Evolutionary conservation across 768 basidiomycete species (phyloP).

Genomic region (Termitomyces sp.): DNA sequence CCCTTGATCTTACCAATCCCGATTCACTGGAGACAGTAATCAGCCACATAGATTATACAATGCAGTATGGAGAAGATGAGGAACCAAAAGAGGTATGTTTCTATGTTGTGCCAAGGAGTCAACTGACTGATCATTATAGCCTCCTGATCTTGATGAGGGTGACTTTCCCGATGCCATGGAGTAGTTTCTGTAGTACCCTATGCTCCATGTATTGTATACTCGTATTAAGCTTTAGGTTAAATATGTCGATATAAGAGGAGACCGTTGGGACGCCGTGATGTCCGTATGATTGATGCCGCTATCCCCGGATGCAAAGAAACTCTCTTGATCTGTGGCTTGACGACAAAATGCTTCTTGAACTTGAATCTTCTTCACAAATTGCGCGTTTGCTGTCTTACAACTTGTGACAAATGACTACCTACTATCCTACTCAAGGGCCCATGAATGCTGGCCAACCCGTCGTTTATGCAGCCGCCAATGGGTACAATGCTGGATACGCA

Average conservation of each 20-base stretch:
- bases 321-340: conserved; percentile 3
- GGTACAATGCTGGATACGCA: conserved; percentile 17
- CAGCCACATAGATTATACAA: conserved; percentile 95
- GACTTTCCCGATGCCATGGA: conserved; percentile 63
- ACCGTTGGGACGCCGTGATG: neutral
- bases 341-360: conserved; percentile 10
- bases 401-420: conserved; percentile 21
- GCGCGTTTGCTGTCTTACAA: neutral
- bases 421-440: conserved; percentile 39
- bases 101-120: conserved; percentile 6
- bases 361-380: neutral
- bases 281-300: neutral
- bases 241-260: neutral
- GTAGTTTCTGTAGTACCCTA: neutral
- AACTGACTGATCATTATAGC: conserved; percentile 42
- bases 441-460: conserved; percentile 25
- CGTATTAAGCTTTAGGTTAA: neutral
- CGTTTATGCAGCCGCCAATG: conserved; percentile 28
- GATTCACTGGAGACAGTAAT: conserved; percentile 89
- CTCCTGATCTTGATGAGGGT: conserved; percentile 90
- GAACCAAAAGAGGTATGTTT: conserved; percentile 85
- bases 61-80: conserved; percentile 99
- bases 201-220: too few species aligned
- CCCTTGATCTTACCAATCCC: conserved; percentile 85
- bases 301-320: conserved; percentile 6